These are phyloP conservation scores for Rutstroemia sydowiana DNA, from an alignment of 2,329 filamentous ascomycete species.

Conservation along the genomic window DNA sequence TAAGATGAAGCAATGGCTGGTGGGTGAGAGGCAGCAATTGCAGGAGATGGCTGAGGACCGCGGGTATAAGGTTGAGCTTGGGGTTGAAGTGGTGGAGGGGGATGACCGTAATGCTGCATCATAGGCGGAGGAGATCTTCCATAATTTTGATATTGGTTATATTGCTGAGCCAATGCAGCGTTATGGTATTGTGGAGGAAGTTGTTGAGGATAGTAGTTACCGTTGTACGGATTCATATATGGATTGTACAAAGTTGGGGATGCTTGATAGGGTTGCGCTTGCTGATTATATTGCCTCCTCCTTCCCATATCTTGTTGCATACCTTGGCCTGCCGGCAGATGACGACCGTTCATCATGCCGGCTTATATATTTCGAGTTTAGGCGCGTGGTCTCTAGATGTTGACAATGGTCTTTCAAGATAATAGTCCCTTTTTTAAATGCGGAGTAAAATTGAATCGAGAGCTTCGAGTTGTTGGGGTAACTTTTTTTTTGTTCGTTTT, in stretches of 20 bases:
- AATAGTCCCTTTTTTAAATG: slow-evolving; percentile 15
- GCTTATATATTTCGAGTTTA: slow-evolving; percentile 41
- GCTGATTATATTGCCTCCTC: slow-evolving; percentile 29
- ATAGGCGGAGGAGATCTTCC: slow-evolving; percentile 40
- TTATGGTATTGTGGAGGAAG: slow-evolving; percentile 53
- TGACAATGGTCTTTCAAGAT: too few relatives aligned
- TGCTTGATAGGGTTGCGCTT: slow-evolving; percentile 37
- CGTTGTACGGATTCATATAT: slow-evolving; percentile 45
- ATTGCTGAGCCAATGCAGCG: slow-evolving; percentile 40
- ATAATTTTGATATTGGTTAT: slow-evolving; percentile 38
- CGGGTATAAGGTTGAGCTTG: slow-evolving; percentile 35
- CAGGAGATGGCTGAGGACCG: slow-evolving; percentile 46
- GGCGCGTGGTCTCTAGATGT: too few relatives aligned
- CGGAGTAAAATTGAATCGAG: background rate
- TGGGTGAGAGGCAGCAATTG: slow-evolving; percentile 49
- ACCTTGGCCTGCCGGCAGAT: slow-evolving; percentile 70
- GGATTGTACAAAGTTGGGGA: slow-evolving; percentile 39
- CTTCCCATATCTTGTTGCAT: slow-evolving; percentile 30
- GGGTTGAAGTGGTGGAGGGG: slow-evolving; percentile 26
- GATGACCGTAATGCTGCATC: slow-evolving; percentile 47
- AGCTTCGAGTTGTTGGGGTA: too few relatives aligned
- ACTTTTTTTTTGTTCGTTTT: too few relatives aligned
- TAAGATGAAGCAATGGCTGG: slow-evolving; percentile 34
- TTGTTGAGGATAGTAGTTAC: slow-evolving; percentile 46
- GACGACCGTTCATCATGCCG: slow-evolving; percentile 71